Percentiles rank a stretch among this genome's conserved stretches.
Conservation (phyloP, 495 filamentous ascomycete species). For the Lindgomyces ingoldianus region DNA sequence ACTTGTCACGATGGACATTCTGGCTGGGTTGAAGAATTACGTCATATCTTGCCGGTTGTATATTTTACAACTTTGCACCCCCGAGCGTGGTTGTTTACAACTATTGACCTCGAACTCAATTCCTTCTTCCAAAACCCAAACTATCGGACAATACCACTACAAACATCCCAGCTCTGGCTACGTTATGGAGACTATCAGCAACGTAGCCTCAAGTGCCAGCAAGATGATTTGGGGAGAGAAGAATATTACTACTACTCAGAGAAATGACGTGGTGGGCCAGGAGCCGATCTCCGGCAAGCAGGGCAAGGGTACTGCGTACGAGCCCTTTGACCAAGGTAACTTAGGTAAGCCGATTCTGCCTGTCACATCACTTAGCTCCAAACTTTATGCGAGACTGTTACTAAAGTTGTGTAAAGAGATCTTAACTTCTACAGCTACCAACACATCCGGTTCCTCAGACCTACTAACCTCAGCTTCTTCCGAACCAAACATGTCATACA, state of each 20-base stretch:
- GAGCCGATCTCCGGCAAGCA: constrained; percentile 57
- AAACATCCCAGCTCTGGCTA: not conserved
- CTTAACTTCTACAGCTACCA: too few relatives aligned
- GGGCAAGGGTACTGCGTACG: constrained; percentile 53
- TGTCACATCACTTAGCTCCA: constrained; percentile 22
- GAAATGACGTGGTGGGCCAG: constrained; percentile 37
- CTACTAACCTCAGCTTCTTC: too few relatives aligned
- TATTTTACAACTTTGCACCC: not conserved
- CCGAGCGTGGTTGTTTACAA: not conserved
- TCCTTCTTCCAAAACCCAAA: not conserved
- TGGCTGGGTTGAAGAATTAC: not conserved
- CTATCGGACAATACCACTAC: not conserved
- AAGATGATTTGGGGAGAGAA: constrained; percentile 55
- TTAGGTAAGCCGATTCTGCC: constrained; percentile 4
- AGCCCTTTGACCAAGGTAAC: constrained; percentile 62
- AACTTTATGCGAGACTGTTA: not conserved
- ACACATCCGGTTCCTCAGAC: too few relatives aligned
- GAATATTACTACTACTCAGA: constrained; percentile 26
- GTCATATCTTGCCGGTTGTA: constrained; percentile 4
- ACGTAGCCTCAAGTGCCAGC: constrained; percentile 49
- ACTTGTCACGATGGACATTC: too few relatives aligned
- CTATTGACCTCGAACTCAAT: not conserved
- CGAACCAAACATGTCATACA: constrained; percentile 5
- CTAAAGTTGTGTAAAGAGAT: not conserved
- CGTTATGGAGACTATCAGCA: constrained; percentile 59